A percentile compares a stretch with the other conserved stretches of the same genome.
These are phyloP conservation scores for Corymbia maculata DNA, from an alignment of 345 rosid genomes.

Conservation along the genomic window DNA sequence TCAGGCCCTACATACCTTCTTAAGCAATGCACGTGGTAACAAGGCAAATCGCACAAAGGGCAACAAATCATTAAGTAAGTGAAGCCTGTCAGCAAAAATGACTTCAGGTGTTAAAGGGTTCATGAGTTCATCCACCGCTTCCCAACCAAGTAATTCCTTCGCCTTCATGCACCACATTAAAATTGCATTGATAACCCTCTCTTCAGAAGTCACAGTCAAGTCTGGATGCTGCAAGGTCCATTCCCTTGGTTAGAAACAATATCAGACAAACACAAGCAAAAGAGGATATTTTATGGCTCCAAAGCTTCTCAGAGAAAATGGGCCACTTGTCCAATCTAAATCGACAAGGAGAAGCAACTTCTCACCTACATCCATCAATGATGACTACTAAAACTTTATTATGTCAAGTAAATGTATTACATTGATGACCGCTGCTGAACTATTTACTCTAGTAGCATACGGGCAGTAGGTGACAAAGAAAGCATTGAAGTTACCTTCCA, in stretches of 20 bases:
- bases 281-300: neutral
- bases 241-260: conserved; percentile 6
- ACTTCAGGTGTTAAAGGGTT: conserved; percentile 22
- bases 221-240: conserved; percentile 73
- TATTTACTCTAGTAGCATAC: neutral
- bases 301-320: neutral
- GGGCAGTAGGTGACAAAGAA: neutral
- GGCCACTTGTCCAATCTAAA: neutral
- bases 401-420: neutral
- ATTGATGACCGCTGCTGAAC: neutral
- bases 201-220: conserved; percentile 90
- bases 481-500: neutral
- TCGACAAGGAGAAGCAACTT: neutral
- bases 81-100: conserved; percentile 60
- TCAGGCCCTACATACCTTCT: conserved; percentile 42
- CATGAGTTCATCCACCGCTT: conserved; percentile 47
- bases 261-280: neutral
- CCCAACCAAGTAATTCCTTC: conserved; percentile 59
- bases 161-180: conserved; percentile 85
- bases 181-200: conserved; percentile 80
- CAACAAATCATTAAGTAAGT: conserved; percentile 40
- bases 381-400: neutral
- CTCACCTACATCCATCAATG: neutral
- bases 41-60: conserved; percentile 75
- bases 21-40: conserved; percentile 50